A percentile compares a stretch with the other conserved stretches of the same genome.
phyloP scores from a whole-genome alignment of 208 protist genomes.

The Crithidia expoeki region DNA sequence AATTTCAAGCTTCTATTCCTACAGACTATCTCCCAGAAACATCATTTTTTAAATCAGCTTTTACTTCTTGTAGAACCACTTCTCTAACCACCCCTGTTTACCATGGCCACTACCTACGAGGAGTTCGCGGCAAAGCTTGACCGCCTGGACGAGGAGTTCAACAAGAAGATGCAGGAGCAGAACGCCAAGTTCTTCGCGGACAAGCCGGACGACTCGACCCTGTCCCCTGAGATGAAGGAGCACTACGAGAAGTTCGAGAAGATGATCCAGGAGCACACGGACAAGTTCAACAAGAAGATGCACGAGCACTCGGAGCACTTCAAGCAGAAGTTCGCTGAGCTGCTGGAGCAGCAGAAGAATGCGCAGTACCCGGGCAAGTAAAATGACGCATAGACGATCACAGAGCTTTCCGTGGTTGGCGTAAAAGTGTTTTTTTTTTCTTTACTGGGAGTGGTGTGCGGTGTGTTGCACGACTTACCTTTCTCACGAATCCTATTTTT shows the following conservation, averaged over 20 bases:
- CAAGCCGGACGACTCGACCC: constrained; percentile 87
- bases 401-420: too few relatives aligned
- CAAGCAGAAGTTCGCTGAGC: constrained; percentile 90
- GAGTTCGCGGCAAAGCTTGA: constrained; percentile 90
- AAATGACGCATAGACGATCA: too few relatives aligned
- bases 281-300: constrained; percentile 95
- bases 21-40: too few relatives aligned
- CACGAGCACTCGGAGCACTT: constrained; percentile 91
- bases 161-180: constrained; percentile 93
- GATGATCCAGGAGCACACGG: constrained; percentile 93
- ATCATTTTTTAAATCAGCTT: too few relatives aligned
- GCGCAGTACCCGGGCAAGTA: constrained; percentile 90
- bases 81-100: constrained; percentile 6
- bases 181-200: constrained; percentile 93
- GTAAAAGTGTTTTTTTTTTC: too few relatives aligned
- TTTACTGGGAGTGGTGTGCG: too few relatives aligned
- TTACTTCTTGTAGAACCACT: too few relatives aligned
- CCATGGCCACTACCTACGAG: constrained; percentile 87
- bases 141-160: constrained; percentile 88
- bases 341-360: constrained; percentile 93
- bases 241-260: constrained; percentile 94
- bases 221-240: constrained; percentile 92
- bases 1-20: too few relatives aligned
- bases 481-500: too few relatives aligned
- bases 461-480: too few relatives aligned